A percentile compares a stretch with the other conserved stretches of the same genome.
phyloP scores from a whole-genome alignment of 2,329 filamentous ascomycete genomes.

The Dichotomopilus funicola region DNA sequence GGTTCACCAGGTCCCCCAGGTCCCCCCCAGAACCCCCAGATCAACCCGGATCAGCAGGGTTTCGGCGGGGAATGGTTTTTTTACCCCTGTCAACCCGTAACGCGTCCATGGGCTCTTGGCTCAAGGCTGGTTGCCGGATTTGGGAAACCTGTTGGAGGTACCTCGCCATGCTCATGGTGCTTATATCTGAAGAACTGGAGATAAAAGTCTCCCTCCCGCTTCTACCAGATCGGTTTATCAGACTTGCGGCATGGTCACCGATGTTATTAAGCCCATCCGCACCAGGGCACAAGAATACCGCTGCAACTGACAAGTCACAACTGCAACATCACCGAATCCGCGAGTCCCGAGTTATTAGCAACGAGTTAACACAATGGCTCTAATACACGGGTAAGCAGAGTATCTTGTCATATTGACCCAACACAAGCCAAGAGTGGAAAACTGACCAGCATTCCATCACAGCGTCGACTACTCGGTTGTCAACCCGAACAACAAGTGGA shows the following conservation, averaged over 20 bases:
- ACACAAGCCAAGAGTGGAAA: neutral
- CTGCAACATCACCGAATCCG: neutral
- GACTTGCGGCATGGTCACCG: neutral
- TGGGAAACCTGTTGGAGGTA: neutral
- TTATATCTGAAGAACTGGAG: neutral
- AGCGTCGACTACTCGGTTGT: conserved; percentile 3
- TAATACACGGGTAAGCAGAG: conserved; percentile 1
- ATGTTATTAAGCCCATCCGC: neutral
- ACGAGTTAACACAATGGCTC: neutral
- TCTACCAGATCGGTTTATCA: neutral
- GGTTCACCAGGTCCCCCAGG: neutral
- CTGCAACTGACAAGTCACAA: neutral
- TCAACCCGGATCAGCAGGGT: neutral
- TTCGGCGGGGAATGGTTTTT: neutral
- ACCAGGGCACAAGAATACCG: neutral
- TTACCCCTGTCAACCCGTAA: neutral
- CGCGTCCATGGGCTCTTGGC: neutral
- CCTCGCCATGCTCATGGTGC: neutral
- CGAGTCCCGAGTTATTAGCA: neutral
- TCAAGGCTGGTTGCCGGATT: neutral
- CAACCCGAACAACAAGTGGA: conserved; percentile 1
- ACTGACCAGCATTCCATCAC: neutral
- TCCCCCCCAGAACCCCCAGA: neutral
- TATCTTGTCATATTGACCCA: neutral
- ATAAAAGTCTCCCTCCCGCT: neutral